Percentiles rank a stretch among this genome's conserved stretches.
Evolutionary conservation across 2,329 filamentous ascomycete genomes (phyloP).

Genomic region (Cadophora luteo-olivacea): DNA sequence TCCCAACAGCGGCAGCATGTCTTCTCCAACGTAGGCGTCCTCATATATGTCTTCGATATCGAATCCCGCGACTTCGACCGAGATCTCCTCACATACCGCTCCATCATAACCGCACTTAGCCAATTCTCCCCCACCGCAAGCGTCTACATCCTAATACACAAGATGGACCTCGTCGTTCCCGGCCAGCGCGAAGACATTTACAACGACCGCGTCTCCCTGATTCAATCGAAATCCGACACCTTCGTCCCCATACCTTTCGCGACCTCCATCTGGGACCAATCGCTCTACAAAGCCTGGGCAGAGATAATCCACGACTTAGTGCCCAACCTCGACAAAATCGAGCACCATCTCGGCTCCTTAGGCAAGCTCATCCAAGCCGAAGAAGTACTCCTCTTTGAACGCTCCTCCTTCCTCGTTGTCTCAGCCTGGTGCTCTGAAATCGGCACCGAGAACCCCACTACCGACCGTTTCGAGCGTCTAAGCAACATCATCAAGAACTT

Average conservation of each 20-base stretch:
- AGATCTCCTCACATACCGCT: constrained; percentile 90
- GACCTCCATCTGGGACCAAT: constrained; percentile 98
- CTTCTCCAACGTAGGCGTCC: constrained; percentile 93
- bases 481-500: constrained; percentile 99
- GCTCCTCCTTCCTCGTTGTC: constrained; percentile 96
- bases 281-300: constrained; percentile 96
- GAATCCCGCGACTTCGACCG: constrained; percentile 94
- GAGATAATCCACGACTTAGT: constrained; percentile 97
- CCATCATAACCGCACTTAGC: constrained; percentile 85
- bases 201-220: constrained; percentile 79
- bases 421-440: constrained; percentile 83
- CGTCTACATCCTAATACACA: constrained; percentile 96
- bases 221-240: constrained; percentile 75
- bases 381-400: constrained; percentile 93
- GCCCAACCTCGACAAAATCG: constrained; percentile 89
- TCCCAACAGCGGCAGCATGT: constrained; percentile 95
- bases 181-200: constrained; percentile 82
- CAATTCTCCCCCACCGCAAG: constrained; percentile 83
- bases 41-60: constrained; percentile 99
- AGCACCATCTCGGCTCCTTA: constrained; percentile 81
- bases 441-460: constrained; percentile 82
- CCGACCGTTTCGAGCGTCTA: constrained; percentile 92
- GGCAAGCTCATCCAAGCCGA: constrained; percentile 89
- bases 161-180: constrained; percentile 93
- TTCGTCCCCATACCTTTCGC: constrained; percentile 88